Evolutionary conservation across 306 rosid genomes (phyloP).

Genomic region (Inga laurina): DNA sequence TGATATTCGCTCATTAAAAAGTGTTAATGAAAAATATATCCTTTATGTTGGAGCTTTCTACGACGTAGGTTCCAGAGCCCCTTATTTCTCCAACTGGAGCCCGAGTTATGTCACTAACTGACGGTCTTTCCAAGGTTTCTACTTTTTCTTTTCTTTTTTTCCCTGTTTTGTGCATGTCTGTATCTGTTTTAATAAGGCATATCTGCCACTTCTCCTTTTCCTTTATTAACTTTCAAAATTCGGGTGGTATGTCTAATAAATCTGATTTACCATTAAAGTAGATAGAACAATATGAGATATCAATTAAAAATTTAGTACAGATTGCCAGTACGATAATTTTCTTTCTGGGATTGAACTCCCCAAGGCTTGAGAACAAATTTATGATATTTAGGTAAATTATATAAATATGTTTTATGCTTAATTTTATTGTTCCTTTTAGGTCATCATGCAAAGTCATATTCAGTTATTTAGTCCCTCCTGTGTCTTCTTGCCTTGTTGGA

Average conservation of each 20-base stretch:
- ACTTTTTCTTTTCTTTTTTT: neutral
- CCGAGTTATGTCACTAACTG: constrained; percentile 91
- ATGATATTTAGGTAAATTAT: neutral
- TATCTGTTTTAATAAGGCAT: neutral
- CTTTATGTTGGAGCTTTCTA: constrained; percentile 33
- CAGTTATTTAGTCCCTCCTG: neutral
- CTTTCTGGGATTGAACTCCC: neutral
- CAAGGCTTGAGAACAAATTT: neutral
- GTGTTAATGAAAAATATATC: constrained; percentile 13
- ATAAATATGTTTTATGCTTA: neutral
- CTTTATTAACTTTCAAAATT: neutral
- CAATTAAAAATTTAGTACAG: neutral
- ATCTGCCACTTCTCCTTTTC: neutral
- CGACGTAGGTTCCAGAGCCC: constrained; percentile 88
- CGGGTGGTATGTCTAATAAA: neutral
- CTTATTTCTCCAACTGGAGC: constrained; percentile 97
- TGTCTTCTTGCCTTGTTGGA: neutral
- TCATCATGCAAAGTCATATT: neutral
- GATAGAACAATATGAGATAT: neutral
- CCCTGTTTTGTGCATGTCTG: neutral
- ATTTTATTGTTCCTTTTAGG: neutral
- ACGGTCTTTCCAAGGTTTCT: constrained; percentile 90
- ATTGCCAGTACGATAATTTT: neutral
- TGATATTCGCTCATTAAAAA: constrained; percentile 33
- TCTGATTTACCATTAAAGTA: neutral